Conservation (phyloP, 345 rosid species). For the Barbarea vulgaris region DNA sequence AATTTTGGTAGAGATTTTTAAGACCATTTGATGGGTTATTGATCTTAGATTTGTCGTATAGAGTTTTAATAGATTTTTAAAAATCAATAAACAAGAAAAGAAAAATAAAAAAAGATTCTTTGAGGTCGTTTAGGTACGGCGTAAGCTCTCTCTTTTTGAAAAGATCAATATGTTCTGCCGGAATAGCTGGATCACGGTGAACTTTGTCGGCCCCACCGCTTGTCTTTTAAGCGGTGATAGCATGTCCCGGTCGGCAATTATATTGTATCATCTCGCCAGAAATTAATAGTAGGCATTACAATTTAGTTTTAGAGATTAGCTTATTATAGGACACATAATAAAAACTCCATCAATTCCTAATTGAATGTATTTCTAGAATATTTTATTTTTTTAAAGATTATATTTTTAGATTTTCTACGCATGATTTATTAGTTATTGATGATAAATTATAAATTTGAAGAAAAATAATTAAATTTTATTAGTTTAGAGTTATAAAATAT, state of each 20-base stretch:
- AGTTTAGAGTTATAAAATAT: too few species aligned
- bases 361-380: too few species aligned
- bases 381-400: too few species aligned
- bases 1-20: not conserved
- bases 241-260: not conserved
- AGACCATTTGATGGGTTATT: not conserved
- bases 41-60: not conserved
- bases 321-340: too few species aligned
- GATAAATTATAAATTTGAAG: too few species aligned
- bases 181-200: slow-evolving; percentile 27
- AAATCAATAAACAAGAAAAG: not conserved
- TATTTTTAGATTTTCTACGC: too few species aligned
- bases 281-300: too few species aligned
- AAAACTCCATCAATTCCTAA: too few species aligned
- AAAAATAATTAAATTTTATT: too few species aligned
- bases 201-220: slow-evolving; percentile 16
- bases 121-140: not conserved
- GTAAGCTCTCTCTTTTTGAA: not conserved
- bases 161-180: slow-evolving; percentile 14
- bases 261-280: not conserved
- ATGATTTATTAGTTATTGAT: too few species aligned
- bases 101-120: slow-evolving; percentile 7
- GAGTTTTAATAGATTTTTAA: not conserved
- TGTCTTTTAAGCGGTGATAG: slow-evolving; percentile 8
- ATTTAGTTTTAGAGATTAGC: too few species aligned